Conservation (phyloP, 208 protist species). For the Wallacemonas sp. region DNA sequence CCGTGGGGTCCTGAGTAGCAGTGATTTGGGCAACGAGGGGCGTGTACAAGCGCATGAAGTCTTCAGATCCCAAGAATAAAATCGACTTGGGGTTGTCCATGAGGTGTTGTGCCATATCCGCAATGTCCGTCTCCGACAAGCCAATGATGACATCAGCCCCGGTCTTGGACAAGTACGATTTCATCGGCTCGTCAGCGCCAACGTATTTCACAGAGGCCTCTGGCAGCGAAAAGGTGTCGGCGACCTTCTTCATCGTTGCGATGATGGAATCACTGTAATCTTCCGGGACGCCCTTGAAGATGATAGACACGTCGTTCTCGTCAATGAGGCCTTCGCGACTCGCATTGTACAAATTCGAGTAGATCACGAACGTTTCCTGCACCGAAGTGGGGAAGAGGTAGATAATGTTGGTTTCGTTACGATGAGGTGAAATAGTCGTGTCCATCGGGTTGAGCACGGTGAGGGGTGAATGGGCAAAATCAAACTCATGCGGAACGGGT, state of each 20-base stretch:
- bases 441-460: constrained; percentile 1
- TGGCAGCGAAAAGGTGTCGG: constrained; percentile 13
- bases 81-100: neutral
- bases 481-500: neutral
- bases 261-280: neutral
- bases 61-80: constrained; percentile 27
- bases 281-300: neutral
- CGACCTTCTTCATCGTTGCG: neutral
- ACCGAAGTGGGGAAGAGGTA: constrained; percentile 36
- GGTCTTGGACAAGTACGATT: neutral
- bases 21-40: constrained; percentile 15
- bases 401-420: constrained; percentile 20
- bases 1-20: neutral
- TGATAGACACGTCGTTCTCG: neutral
- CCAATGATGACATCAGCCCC: constrained; percentile 24
- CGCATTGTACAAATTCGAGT: constrained; percentile 13
- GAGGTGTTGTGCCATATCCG: neutral
- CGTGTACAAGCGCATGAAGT: constrained; percentile 30
- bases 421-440: neutral
- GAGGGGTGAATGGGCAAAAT: neutral
- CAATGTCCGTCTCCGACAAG: constrained; percentile 2
- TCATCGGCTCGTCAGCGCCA: neutral
- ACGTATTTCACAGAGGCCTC: neutral
- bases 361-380: constrained; percentile 48
- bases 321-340: neutral